phyloP scores from a whole-genome alignment of 2,329 filamentous ascomycete species.

The Trichoderma cornu-damae region DNA sequence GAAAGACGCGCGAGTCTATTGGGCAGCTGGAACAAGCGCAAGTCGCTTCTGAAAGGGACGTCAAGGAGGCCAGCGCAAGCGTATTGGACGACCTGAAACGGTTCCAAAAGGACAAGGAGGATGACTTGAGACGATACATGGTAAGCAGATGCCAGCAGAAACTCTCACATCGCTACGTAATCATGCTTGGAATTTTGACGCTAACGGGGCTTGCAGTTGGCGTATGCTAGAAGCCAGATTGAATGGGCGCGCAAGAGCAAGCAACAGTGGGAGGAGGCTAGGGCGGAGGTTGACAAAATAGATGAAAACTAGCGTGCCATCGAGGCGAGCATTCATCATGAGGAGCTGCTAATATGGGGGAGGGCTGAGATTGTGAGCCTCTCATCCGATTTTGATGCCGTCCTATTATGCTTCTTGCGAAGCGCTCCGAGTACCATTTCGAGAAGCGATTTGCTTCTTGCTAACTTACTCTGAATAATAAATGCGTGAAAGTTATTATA shows the following conservation, averaged over 20 bases:
- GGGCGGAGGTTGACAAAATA: slow-evolving; percentile 83
- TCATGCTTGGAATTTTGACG: not conserved
- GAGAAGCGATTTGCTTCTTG: not conserved
- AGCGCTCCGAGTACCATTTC: not conserved
- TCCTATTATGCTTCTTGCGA: not conserved
- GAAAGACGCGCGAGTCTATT: slow-evolving; percentile 88
- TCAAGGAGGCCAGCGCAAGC: slow-evolving; percentile 84
- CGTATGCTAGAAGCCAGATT: slow-evolving; percentile 86
- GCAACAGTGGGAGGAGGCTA: slow-evolving; percentile 89
- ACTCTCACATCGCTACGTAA: not conserved
- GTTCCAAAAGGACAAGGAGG: slow-evolving; percentile 94
- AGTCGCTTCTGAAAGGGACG: slow-evolving; percentile 81
- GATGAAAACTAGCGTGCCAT: slow-evolving; percentile 47
- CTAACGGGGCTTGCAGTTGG: slow-evolving; percentile 54
- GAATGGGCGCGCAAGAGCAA: slow-evolving; percentile 90
- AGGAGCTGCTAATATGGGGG: not conserved
- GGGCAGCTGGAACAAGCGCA: slow-evolving; percentile 84
- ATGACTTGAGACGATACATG: slow-evolving; percentile 91
- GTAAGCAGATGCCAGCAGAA: slow-evolving; percentile 48
- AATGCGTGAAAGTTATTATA: not conserved
- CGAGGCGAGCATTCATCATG: not conserved
- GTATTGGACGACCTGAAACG: slow-evolving; percentile 85
- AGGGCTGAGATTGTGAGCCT: not conserved
- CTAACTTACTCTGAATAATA: slow-evolving; percentile 4
- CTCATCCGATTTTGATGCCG: not conserved